A percentile compares a stretch with the other conserved stretches of the same genome.
These are phyloP conservation scores for Pezicula rhizophila DNA, from an alignment of 2,329 filamentous ascomycete species.

Conservation along the genomic window DNA sequence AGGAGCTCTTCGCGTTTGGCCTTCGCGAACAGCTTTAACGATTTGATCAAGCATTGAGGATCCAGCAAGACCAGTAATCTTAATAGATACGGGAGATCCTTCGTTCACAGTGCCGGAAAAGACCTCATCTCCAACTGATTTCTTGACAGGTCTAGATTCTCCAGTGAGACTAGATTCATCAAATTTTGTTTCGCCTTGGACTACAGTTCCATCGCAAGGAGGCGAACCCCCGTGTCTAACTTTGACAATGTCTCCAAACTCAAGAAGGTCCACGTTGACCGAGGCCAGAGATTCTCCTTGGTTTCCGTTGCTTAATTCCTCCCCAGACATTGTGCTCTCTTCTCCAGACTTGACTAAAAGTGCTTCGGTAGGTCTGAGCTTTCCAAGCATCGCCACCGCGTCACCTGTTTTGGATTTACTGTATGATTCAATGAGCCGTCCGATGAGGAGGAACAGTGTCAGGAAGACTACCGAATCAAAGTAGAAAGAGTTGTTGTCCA, in stretches of 20 bases:
- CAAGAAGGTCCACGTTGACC: conserved; percentile 50
- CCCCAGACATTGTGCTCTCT: conserved; percentile 1
- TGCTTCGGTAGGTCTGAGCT: conserved; percentile 71
- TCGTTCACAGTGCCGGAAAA: conserved; percentile 74
- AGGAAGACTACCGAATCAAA: conserved; percentile 93
- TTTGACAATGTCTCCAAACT: conserved; percentile 67
- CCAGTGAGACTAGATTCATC: conserved; percentile 89
- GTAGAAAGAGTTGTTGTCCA: conserved; percentile 55
- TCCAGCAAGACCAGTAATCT: conserved; percentile 59
- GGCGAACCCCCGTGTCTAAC: conserved; percentile 77
- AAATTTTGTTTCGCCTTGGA: conserved; percentile 60
- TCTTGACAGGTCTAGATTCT: conserved; percentile 63
- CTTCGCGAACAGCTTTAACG: conserved; percentile 69
- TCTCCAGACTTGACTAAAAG: conserved; percentile 45
- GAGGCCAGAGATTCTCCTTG: conserved; percentile 9
- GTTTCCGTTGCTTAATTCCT: background rate
- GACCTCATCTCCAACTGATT: conserved; percentile 55
- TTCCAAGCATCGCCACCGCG: conserved; percentile 73
- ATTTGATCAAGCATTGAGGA: conserved; percentile 76
- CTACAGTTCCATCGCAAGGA: conserved; percentile 70
- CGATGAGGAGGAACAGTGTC: conserved; percentile 76
- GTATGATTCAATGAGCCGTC: conserved; percentile 76
- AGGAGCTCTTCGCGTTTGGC: conserved; percentile 68
- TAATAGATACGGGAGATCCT: conserved; percentile 53
- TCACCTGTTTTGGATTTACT: conserved; percentile 88